Evolutionary conservation across 352 stramenopile genomes (phyloP).

Genomic region (Phytophthora kernoviae): DNA sequence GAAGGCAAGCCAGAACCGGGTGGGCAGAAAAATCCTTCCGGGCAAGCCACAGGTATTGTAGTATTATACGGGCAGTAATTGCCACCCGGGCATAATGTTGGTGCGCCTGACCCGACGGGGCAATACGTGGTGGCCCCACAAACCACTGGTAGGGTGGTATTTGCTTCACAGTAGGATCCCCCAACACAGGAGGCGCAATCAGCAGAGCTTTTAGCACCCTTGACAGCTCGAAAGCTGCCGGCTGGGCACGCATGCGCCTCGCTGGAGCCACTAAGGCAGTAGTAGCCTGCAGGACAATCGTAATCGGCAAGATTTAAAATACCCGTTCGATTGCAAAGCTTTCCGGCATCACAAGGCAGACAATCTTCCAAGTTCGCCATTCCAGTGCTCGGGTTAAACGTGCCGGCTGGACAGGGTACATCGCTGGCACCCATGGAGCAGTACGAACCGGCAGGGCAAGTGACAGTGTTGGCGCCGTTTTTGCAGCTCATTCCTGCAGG

Average conservation of each 20-base stretch:
- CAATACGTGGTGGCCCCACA: constrained; percentile 73
- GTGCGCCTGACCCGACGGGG: constrained; percentile 48
- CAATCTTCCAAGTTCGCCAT: constrained; percentile 56
- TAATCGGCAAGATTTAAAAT: constrained; percentile 61
- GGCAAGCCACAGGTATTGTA: constrained; percentile 55
- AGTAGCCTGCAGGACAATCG: constrained; percentile 74
- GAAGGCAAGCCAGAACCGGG: constrained; percentile 32
- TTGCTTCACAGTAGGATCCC: constrained; percentile 66
- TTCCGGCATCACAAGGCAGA: constrained; percentile 61
- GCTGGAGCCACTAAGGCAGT: constrained; percentile 59
- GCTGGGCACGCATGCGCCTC: constrained; percentile 45
- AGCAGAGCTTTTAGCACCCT: constrained; percentile 37
- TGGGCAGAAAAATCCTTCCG: constrained; percentile 80
- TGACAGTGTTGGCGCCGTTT: constrained; percentile 61
- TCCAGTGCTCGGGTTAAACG: constrained; percentile 55
- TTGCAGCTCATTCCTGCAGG: constrained; percentile 88
- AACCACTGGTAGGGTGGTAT: constrained; percentile 46
- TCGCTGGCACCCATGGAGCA: constrained; percentile 52
- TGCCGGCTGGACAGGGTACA: constrained; percentile 60
- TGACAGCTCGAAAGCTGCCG: constrained; percentile 43
- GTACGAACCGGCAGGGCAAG: constrained; percentile 69
- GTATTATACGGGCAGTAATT: constrained; percentile 82
- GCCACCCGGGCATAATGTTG: constrained; percentile 60
- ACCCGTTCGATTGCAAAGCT: constrained; percentile 74
- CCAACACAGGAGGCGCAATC: constrained; percentile 59